phyloP scores from a whole-genome alignment of 306 rosid species.

The Herpetospermum pedunculosum region DNA sequence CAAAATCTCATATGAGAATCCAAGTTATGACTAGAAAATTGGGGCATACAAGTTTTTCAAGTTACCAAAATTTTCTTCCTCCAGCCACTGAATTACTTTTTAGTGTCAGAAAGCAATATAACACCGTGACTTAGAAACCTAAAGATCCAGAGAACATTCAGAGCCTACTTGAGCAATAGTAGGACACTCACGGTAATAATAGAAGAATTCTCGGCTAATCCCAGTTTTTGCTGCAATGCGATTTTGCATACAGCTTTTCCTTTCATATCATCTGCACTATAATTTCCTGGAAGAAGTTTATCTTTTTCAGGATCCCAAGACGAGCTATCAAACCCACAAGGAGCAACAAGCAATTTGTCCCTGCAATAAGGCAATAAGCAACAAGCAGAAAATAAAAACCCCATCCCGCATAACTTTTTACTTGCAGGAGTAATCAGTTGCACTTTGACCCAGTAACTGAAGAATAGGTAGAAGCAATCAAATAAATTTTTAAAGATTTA shows the following conservation, averaged over 20 bases:
- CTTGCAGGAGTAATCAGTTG: not conserved
- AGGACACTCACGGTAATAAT: constrained; percentile 36
- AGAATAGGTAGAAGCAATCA: not conserved
- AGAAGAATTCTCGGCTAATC: constrained; percentile 42
- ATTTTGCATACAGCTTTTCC: constrained; percentile 69
- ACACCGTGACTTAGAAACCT: not conserved
- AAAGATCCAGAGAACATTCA: not conserved
- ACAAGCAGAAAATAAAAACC: not conserved
- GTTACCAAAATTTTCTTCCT: not conserved
- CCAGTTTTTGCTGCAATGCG: constrained; percentile 46
- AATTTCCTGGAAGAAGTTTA: constrained; percentile 51
- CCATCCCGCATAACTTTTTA: not conserved
- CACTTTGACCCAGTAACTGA: not conserved
- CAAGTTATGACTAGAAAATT: not conserved
- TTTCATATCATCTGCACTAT: constrained; percentile 42
- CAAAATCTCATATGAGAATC: not conserved
- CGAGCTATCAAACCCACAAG: constrained; percentile 58
- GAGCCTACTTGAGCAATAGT: not conserved
- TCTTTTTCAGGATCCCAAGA: constrained; percentile 78
- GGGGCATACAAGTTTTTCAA: not conserved
- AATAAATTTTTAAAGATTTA: not conserved
- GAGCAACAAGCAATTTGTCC: constrained; percentile 58
- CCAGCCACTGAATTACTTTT: not conserved
- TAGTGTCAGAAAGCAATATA: not conserved
- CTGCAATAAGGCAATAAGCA: constrained; percentile 24